Evolutionary conservation across 495 filamentous ascomycete species (phyloP).

Genomic region (Neurospora africana): DNA sequence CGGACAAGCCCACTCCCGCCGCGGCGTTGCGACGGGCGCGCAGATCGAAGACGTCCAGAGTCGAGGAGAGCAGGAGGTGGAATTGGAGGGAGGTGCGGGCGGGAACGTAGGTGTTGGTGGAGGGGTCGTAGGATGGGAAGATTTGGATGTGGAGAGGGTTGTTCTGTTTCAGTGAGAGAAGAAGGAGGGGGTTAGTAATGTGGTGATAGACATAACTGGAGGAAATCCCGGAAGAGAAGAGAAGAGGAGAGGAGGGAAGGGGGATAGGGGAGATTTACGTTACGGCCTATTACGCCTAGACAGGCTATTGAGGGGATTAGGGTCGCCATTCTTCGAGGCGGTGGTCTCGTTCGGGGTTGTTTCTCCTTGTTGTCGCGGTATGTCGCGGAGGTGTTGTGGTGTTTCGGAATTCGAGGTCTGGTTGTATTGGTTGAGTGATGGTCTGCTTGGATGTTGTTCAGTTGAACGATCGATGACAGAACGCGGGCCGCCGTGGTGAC

Average conservation of each 20-base stretch:
- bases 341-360: neutral
- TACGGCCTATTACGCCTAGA: slow-evolving; percentile 84
- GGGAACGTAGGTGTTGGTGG: slow-evolving; percentile 32
- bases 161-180: slow-evolving; percentile 68
- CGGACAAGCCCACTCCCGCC: slow-evolving; percentile 42
- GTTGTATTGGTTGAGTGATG: neutral
- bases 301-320: slow-evolving; percentile 70
- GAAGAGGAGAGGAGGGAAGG: neutral
- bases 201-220: neutral
- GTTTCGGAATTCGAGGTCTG: neutral
- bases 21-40: slow-evolving; percentile 56
- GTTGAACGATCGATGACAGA: neutral
- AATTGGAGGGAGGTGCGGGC: slow-evolving; percentile 64
- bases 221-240: neutral
- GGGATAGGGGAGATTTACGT: slow-evolving; percentile 38
- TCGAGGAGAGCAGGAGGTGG: slow-evolving; percentile 80
- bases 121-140: slow-evolving; percentile 58
- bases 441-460: neutral
- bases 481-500: neutral
- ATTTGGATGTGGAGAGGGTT: slow-evolving; percentile 89
- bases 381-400: neutral
- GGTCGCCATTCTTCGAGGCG: slow-evolving; percentile 28
- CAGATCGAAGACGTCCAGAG: slow-evolving; percentile 85
- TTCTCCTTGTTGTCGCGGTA: neutral
- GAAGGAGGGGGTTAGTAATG: slow-evolving; percentile 5